Base-by-base conservation (phyloP, 768 basidiomycete genomes). In the Boletellus ananas region DNA sequence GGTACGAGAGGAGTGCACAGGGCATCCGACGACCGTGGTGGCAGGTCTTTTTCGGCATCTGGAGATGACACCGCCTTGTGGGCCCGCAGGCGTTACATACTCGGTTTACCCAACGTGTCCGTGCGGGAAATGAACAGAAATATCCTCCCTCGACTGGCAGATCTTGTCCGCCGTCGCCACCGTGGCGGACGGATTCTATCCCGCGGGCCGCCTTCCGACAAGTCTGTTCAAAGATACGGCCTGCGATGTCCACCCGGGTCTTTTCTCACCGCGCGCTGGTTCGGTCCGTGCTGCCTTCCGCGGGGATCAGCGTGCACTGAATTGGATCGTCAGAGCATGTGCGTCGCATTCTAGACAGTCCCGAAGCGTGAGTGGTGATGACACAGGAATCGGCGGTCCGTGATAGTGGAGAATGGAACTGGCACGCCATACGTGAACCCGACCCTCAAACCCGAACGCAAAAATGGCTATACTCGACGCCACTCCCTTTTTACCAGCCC, bases 11-110 rank as follows among this genome's bases (percentile, higher is more conserved):
- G 69, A 87, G 85, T 58, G 78, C 81, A 11, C 72, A 82, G 59
- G 89, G 89, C n/a, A 85, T 89, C 38, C 78, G 78, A 31, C 73
- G 89, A 47, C 87, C 89, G 3, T 83, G 84, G 84, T 91, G 89
- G 89, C 89, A 91, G 65, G 70, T 85, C 37, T 87, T 91, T 66
- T 84, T 91, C 57, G 79, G 80, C 34, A 74, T 89, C 51, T 89
- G 87, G 87, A 58, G 52, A 53, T 68, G 53, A 33, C 21, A 23
- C 23, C 23, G 23, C 23, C 23, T 6, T 23, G 3, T 3, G 23
- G 6, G 23, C 23, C 6, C 23, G 23, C 23, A 23, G 23, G 3
- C 23, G 23, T 23, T 23, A 23, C 23, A 23, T 23, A 23, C 23
- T 10, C 17, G 13, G 42, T 4, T 16, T 20, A 34, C 5, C 21